These are phyloP conservation scores for Puya raimondii DNA, from an alignment of 176 grass and related monocot species.

Conservation along the genomic window DNA sequence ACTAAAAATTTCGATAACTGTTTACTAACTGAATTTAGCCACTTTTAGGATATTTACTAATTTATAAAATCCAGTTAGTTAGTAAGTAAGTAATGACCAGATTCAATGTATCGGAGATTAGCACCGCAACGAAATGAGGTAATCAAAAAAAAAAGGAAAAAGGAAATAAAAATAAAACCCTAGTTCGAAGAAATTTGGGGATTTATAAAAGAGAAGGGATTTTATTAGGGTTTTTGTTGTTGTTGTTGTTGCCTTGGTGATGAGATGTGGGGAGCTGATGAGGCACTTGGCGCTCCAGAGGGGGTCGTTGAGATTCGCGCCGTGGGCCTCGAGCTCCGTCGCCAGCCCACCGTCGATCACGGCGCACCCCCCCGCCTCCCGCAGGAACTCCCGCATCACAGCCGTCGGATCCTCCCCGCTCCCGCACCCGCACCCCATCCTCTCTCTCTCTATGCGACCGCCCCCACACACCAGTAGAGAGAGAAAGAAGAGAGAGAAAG, in stretches of 20 bases:
- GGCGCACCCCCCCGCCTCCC: constrained; percentile 37
- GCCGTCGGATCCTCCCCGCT: constrained; percentile 21
- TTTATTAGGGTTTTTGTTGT: no score
- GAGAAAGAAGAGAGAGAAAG: not conserved
- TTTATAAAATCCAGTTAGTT: no score
- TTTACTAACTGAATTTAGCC: no score
- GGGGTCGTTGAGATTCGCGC: constrained; percentile 89
- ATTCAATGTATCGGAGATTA: no score
- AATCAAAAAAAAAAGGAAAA: not conserved
- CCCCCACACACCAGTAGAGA: not conserved
- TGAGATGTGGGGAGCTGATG: constrained; percentile 67
- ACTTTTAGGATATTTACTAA: no score
- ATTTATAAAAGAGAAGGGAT: no score
- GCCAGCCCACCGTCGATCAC: constrained; percentile 89
- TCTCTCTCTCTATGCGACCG: not conserved
- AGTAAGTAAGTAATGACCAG: no score
- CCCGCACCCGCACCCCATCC: constrained; percentile 7
- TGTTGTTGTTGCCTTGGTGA: constrained; percentile 40
- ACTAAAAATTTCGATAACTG: no score
- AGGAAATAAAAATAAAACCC: not conserved
- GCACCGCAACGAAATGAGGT: not conserved
- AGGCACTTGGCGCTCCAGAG: constrained; percentile 99
- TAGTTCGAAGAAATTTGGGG: not conserved
- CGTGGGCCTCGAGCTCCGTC: constrained; percentile 91
- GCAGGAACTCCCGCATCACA: constrained; percentile 34